Evolutionary conservation across 768 basidiomycete species (phyloP).

Genomic region (Candolleomyces eurysporus): DNA sequence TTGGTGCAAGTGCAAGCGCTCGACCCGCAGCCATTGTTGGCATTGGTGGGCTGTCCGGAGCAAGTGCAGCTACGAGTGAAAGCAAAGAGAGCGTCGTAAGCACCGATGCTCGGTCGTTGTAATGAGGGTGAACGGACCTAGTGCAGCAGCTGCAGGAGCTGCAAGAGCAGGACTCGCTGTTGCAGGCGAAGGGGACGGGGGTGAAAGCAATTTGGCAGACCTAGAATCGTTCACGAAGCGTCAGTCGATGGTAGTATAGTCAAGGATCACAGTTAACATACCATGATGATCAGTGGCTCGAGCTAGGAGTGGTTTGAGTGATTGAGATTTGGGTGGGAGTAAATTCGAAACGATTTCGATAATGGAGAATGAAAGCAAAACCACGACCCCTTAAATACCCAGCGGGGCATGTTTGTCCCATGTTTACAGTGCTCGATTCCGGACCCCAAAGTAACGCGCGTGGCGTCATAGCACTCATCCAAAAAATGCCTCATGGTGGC

Average conservation of each 20-base stretch:
- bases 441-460: background rate
- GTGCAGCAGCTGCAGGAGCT: background rate
- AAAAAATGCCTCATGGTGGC: slow-evolving; percentile 1
- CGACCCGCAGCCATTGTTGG: slow-evolving; percentile 3
- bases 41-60: background rate
- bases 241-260: background rate
- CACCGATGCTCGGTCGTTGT: no score
- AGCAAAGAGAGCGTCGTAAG: background rate
- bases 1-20: slow-evolving; percentile 3
- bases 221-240: background rate
- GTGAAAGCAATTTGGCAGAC: background rate
- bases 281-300: background rate
- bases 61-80: background rate
- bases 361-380: no score
- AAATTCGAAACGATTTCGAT: no score
- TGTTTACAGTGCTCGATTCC: background rate
- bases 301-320: no score
- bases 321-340: no score
- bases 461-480: background rate
- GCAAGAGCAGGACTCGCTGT: background rate
- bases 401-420: background rate
- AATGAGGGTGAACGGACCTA: background rate
- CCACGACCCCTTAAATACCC: no score
- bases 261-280: background rate
- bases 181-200: slow-evolving; percentile 1